Conservation (phyloP, 768 basidiomycete species). For the Termitomyces sp. region DNA sequence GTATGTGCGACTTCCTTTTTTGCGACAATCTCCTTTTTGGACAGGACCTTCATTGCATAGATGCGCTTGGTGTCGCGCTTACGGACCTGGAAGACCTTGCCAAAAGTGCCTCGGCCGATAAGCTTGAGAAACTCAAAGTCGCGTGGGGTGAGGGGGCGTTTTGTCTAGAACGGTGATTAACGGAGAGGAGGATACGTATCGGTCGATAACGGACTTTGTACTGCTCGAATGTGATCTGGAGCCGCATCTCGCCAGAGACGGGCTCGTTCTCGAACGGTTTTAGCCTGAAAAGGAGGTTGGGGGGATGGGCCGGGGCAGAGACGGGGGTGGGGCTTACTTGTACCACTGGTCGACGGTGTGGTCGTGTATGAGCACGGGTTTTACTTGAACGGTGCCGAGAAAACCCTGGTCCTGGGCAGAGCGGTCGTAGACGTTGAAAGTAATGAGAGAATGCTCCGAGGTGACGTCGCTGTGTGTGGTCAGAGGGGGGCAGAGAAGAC, state of each 20-base stretch:
- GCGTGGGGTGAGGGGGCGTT: slow-evolving; percentile 82
- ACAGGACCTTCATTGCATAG: slow-evolving; percentile 99
- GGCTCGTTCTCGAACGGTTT: slow-evolving; percentile 71
- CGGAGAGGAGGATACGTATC: slow-evolving; percentile 7
- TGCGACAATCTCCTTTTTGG: slow-evolving; percentile 97
- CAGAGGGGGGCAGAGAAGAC: slow-evolving; percentile 2
- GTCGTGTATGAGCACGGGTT: slow-evolving; percentile 86
- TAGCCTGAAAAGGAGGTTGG: slow-evolving; percentile 40
- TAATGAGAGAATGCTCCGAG: slow-evolving; percentile 75
- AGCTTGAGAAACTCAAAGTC: slow-evolving; percentile 99
- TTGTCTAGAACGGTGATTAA: slow-evolving; percentile 46
- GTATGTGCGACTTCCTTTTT: slow-evolving; percentile 99
- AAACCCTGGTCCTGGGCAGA: slow-evolving; percentile 79
- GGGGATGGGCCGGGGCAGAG: slow-evolving; percentile 11
- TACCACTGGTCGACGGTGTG: slow-evolving; percentile 97
- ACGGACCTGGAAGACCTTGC: slow-evolving; percentile 97
- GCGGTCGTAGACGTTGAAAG: slow-evolving; percentile 90
- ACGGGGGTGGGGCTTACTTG: slow-evolving; percentile 59
- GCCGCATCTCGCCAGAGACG: slow-evolving; percentile 89
- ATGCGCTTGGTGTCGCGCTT: slow-evolving; percentile 98
- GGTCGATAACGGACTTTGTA: slow-evolving; percentile 58
- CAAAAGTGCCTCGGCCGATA: slow-evolving; percentile 97
- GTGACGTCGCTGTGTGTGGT: slow-evolving; percentile 76
- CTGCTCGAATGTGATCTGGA: slow-evolving; percentile 92
- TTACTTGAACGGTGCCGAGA: slow-evolving; percentile 87